Conservation (phyloP, 2,329 filamentous ascomycete genomes). For the Fusarium sp. region DNA sequence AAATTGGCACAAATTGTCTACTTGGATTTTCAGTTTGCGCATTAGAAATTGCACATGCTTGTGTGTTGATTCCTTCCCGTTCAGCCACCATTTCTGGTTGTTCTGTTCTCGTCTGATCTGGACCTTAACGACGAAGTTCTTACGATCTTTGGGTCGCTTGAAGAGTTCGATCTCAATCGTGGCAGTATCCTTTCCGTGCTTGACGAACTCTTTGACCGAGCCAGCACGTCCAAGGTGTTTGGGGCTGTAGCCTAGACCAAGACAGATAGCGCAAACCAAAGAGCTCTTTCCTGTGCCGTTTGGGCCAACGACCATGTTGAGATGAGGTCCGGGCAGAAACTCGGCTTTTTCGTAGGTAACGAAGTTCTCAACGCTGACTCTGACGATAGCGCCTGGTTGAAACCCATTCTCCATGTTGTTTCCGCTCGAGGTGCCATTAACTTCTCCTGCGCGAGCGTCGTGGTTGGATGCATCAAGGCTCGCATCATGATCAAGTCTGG, state of each 20-base stretch:
- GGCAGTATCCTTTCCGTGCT: constrained; percentile 83
- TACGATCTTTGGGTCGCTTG: constrained; percentile 66
- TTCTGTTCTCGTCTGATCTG: constrained; percentile 87
- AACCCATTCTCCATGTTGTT: constrained; percentile 54
- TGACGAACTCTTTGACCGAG: constrained; percentile 89
- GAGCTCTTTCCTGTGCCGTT: constrained; percentile 99
- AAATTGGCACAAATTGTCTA: constrained; percentile 98
- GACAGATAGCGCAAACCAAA: constrained; percentile 93
- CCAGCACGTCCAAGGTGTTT: constrained; percentile 88
- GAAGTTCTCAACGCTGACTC: constrained; percentile 88
- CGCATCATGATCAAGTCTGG: constrained; percentile 49
- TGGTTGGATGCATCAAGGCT: constrained; percentile 36
- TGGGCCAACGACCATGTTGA: constrained; percentile 99
- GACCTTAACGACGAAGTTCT: constrained; percentile 81
- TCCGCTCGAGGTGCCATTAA: constrained; percentile 31
- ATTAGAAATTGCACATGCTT: constrained; percentile 77
- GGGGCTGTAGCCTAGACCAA: constrained; percentile 88
- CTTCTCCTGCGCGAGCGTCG: constrained; percentile 20
- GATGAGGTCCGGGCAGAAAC: constrained; percentile 88
- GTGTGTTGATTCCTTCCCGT: constrained; percentile 72
- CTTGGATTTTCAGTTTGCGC: constrained; percentile 84
- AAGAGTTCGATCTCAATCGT: constrained; percentile 92
- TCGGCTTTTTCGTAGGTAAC: constrained; percentile 95
- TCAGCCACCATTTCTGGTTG: constrained; percentile 81
- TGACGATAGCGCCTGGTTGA: constrained; percentile 86